These are phyloP conservation scores for Tricholoma flavovirens DNA, from an alignment of 768 basidiomycete genomes.

Conservation along the genomic window DNA sequence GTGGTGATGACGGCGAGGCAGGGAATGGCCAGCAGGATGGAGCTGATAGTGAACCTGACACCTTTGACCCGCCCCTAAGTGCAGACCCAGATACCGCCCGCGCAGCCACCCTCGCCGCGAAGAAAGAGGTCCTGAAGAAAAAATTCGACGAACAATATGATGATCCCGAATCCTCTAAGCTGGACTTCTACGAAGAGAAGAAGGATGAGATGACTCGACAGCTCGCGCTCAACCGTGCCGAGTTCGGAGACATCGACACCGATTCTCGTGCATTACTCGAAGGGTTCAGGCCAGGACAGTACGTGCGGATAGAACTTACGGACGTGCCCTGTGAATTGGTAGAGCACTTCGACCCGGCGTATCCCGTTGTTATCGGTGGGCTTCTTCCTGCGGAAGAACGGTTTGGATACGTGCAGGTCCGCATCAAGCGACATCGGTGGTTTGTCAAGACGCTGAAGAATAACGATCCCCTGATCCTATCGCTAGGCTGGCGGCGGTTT, in stretches of 20 bases:
- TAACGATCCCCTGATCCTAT: conserved; percentile 94
- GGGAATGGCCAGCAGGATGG: conserved; percentile 34
- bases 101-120: conserved; percentile 60
- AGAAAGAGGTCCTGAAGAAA: conserved; percentile 87
- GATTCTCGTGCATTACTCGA: conserved; percentile 81
- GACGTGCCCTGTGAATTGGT: conserved; percentile 88
- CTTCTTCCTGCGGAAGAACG: conserved; percentile 85
- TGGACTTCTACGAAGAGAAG: conserved; percentile 86
- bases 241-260: conserved; percentile 75
- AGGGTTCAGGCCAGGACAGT: conserved; percentile 85
- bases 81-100: conserved; percentile 31
- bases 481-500: conserved; percentile 97
- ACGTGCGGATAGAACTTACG: conserved; percentile 86
- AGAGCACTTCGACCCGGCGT: conserved; percentile 86
- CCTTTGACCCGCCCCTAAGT: conserved; percentile 10
- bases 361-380: conserved; percentile 90
- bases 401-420: conserved; percentile 90
- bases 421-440: conserved; percentile 97
- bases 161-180: conserved; percentile 70
- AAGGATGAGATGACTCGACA: conserved; percentile 91
- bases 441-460: conserved; percentile 87
- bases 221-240: conserved; percentile 73
- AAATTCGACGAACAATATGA: conserved; percentile 98
- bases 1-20: conserved; percentile 31
- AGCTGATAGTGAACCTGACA: conserved; percentile 28